Percentiles rank a stretch among this genome's conserved stretches.
These are phyloP conservation scores for Botrytis tulipae DNA, from an alignment of 2,329 filamentous ascomycete genomes.

Conservation along the genomic window DNA sequence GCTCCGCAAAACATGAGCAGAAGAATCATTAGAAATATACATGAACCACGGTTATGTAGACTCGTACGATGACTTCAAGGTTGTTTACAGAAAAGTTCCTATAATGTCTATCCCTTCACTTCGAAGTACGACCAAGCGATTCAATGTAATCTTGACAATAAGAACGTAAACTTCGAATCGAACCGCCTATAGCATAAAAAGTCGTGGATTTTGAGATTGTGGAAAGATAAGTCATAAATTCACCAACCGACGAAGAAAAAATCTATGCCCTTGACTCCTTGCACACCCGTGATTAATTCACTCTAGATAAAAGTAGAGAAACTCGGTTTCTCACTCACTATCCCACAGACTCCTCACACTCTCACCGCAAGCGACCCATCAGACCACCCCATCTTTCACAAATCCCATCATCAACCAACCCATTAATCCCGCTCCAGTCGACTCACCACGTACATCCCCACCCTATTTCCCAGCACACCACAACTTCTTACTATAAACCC, in stretches of 20 bases:
- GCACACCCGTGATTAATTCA: background rate
- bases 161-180: background rate
- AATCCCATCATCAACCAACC: background rate
- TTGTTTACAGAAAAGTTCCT: too few relatives aligned
- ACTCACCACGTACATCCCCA: too few relatives aligned
- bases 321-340: too few relatives aligned
- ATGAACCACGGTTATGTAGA: background rate
- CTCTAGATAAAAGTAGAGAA: background rate
- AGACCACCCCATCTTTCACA: background rate
- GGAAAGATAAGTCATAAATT: too few relatives aligned
- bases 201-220: too few relatives aligned
- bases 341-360: too few relatives aligned
- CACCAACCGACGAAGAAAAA: too few relatives aligned
- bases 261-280: background rate
- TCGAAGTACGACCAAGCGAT: too few relatives aligned
- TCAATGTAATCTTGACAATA: too few relatives aligned
- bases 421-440: background rate
- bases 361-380: too few relatives aligned
- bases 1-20: background rate
- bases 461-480: slow-evolving; percentile 22
- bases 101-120: too few relatives aligned
- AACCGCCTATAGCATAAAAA: too few relatives aligned
- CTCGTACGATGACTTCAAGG: background rate
- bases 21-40: background rate
- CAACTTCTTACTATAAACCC: slow-evolving; percentile 24